These are phyloP conservation scores for Comarum palustre DNA, from an alignment of 306 rosid species.

Conservation along the genomic window DNA sequence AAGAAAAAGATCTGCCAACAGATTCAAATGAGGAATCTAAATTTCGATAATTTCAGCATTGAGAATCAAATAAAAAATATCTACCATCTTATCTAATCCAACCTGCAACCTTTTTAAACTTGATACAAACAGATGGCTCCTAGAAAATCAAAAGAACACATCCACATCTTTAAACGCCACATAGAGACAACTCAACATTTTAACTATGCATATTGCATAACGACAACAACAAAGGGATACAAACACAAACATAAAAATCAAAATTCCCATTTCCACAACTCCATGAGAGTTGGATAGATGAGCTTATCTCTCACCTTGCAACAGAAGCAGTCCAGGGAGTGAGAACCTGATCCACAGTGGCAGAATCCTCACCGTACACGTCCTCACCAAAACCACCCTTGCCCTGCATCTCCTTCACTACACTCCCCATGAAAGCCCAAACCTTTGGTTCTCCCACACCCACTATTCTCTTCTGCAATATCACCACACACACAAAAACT, in stretches of 20 bases:
- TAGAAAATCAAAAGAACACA: conserved; percentile 16
- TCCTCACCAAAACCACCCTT: conserved; percentile 44
- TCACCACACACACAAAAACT: conserved; percentile 11
- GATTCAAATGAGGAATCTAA: neutral
- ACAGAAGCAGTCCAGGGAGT: conserved; percentile 85
- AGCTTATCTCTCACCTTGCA: conserved; percentile 50
- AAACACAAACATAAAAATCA: neutral
- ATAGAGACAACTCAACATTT: neutral
- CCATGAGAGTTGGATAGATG: neutral
- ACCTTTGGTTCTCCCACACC: conserved; percentile 18
- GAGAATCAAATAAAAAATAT: neutral
- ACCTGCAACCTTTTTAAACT: neutral
- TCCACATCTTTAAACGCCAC: conserved; percentile 15
- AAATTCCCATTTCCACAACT: neutral
- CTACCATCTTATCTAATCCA: neutral
- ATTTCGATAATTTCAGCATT: neutral
- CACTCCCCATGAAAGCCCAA: conserved; percentile 39
- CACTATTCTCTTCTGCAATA: conserved; percentile 46
- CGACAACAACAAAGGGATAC: neutral
- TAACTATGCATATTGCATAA: neutral
- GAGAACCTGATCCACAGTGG: conserved; percentile 76
- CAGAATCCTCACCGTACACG: conserved; percentile 65
- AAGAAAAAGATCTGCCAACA: neutral
- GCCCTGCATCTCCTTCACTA: conserved; percentile 40
- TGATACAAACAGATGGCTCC: neutral